Evolutionary conservation across 495 filamentous ascomycete genomes (phyloP).

Genomic region (Penicillium lividum): DNA sequence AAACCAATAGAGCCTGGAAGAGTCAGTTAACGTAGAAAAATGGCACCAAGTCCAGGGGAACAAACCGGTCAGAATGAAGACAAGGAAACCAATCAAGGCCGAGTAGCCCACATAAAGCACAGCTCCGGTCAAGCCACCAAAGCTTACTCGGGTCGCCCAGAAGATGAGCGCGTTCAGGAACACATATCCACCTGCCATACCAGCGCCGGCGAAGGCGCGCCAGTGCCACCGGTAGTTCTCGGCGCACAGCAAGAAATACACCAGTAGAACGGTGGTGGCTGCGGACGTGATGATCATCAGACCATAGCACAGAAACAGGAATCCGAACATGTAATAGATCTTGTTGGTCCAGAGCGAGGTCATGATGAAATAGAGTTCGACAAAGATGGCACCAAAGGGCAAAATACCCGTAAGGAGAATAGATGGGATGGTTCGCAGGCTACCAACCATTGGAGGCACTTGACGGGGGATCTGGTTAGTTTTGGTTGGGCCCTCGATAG

Average conservation of each 20-base stretch:
- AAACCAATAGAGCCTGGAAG: constrained; percentile 85
- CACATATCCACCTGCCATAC: constrained; percentile 85
- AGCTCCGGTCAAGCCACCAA: constrained; percentile 79
- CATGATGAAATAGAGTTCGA: constrained; percentile 99
- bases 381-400: constrained; percentile 94
- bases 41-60: constrained; percentile 17
- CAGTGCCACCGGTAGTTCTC: constrained; percentile 99
- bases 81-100: constrained; percentile 80
- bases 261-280: constrained; percentile 84
- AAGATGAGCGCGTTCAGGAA: constrained; percentile 87
- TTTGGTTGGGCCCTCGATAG: constrained; percentile 77
- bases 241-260: constrained; percentile 91
- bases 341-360: constrained; percentile 95
- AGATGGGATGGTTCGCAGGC: constrained; percentile 80
- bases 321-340: constrained; percentile 99
- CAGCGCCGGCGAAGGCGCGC: constrained; percentile 86
- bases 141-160: constrained; percentile 80
- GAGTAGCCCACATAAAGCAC: constrained; percentile 95
- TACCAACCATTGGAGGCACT: constrained; percentile 79
- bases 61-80: constrained; percentile 91
- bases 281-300: constrained; percentile 97
- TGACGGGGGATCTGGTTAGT: constrained; percentile 98
- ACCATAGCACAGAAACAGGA: constrained; percentile 95
- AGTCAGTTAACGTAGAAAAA: constrained; percentile 15
- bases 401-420: constrained; percentile 88